Conservation (phyloP, 2,329 filamentous ascomycete genomes). For the Trichoderma polysporum region DNA sequence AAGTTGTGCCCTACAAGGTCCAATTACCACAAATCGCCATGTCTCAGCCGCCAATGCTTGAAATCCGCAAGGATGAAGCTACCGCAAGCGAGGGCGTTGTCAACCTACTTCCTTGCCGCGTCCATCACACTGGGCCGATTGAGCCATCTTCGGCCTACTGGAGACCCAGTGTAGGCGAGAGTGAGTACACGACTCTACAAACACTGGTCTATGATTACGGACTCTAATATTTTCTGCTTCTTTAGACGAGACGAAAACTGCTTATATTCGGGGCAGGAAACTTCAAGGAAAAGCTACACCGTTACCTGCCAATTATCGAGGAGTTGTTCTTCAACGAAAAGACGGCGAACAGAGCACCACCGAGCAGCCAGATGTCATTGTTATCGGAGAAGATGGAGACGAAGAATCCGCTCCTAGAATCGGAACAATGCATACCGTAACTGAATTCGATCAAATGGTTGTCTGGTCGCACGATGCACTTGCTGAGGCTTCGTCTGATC, state of each 20-base stretch:
- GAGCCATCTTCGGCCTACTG: slow-evolving; percentile 67
- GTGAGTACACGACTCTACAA: neutral
- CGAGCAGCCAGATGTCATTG: slow-evolving; percentile 25
- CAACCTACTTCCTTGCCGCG: slow-evolving; percentile 76
- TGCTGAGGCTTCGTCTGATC: slow-evolving; percentile 62
- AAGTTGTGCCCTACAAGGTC: too few species aligned
- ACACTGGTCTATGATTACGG: too few species aligned
- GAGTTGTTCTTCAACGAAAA: slow-evolving; percentile 53
- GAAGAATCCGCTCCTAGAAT: slow-evolving; percentile 47
- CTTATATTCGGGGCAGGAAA: slow-evolving; percentile 79
- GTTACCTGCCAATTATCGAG: slow-evolving; percentile 71
- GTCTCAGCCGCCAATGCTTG: slow-evolving; percentile 45
- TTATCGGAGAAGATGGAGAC: slow-evolving; percentile 26
- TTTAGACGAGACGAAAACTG: slow-evolving; percentile 53
- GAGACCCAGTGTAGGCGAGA: slow-evolving; percentile 53
- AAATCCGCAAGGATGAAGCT: slow-evolving; percentile 33
- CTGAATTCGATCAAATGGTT: slow-evolving; percentile 70
- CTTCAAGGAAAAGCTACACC: slow-evolving; percentile 65
- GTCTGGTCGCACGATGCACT: slow-evolving; percentile 81
- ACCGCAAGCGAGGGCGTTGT: slow-evolving; percentile 48
- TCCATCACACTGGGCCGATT: slow-evolving; percentile 73
- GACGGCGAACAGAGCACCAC: slow-evolving; percentile 25
- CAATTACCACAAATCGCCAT: slow-evolving; percentile 30
- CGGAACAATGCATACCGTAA: slow-evolving; percentile 60
- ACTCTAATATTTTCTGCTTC: neutral